A percentile compares a stretch with the other conserved stretches of the same genome.
Evolutionary conservation across 352 stramenopile species (phyloP).

Genomic region (Globisporangium rhizosaccharum): DNA sequence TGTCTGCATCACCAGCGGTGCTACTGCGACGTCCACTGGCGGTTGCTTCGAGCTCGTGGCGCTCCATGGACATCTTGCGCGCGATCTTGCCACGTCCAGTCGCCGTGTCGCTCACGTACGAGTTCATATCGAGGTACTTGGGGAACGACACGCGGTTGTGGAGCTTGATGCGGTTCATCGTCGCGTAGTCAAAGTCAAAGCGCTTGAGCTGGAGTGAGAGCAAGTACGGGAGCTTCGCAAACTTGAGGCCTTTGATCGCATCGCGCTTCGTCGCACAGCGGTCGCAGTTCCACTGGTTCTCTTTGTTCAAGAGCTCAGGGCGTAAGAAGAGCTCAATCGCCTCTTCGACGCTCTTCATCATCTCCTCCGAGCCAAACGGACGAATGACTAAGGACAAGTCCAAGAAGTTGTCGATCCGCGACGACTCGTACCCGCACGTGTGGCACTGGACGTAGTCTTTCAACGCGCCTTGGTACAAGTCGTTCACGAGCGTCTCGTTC

Average conservation of each 20-base stretch:
- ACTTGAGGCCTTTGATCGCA: constrained; percentile 89
- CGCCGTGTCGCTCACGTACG: constrained; percentile 63
- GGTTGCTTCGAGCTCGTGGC: constrained; percentile 57
- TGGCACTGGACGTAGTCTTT: constrained; percentile 89
- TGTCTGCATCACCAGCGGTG: background rate
- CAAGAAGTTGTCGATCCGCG: constrained; percentile 82
- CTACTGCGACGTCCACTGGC: constrained; percentile 11
- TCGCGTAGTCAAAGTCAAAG: constrained; percentile 90
- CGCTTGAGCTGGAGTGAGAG: constrained; percentile 90
- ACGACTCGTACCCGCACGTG: constrained; percentile 80
- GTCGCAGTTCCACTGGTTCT: constrained; percentile 90
- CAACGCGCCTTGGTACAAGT: constrained; percentile 78
- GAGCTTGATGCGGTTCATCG: constrained; percentile 85
- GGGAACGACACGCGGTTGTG: constrained; percentile 86
- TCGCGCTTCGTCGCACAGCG: constrained; percentile 77
- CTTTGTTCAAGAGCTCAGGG: constrained; percentile 81
- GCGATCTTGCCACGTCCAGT: constrained; percentile 50
- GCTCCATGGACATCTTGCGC: constrained; percentile 85
- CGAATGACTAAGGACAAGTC: constrained; percentile 88
- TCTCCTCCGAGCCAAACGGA: constrained; percentile 79
- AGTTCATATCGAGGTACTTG: constrained; percentile 89
- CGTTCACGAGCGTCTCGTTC: constrained; percentile 86
- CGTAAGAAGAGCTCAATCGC: constrained; percentile 85
- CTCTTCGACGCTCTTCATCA: constrained; percentile 84
- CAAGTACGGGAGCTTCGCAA: constrained; percentile 84